These are phyloP conservation scores for Tulasnella sp. DNA, from an alignment of 768 basidiomycete species.

Conservation along the genomic window DNA sequence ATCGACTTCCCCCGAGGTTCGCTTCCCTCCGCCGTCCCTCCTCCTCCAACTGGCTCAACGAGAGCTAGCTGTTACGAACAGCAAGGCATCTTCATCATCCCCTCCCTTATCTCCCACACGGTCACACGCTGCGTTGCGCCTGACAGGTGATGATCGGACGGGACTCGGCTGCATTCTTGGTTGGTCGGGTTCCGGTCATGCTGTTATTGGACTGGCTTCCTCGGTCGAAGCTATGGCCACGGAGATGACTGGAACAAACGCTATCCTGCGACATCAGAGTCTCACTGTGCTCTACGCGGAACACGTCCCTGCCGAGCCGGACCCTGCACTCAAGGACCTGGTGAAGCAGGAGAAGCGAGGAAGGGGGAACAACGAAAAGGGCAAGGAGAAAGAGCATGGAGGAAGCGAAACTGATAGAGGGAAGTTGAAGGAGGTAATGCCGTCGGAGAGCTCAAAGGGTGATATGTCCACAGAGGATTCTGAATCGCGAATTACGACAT, in stretches of 20 bases:
- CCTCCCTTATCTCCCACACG: not conserved
- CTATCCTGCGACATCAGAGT: slow-evolving; percentile 50
- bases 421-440: not conserved
- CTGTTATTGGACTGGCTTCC: slow-evolving; percentile 38
- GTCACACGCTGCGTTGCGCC: slow-evolving; percentile 19
- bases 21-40: slow-evolving; percentile 38
- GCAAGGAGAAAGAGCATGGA: not conserved
- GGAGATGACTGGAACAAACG: slow-evolving; percentile 40
- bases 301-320: slow-evolving; percentile 24
- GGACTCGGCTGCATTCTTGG: slow-evolving; percentile 47
- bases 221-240: slow-evolving; percentile 28
- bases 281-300: slow-evolving; percentile 42
- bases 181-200: slow-evolving; percentile 46
- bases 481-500: not conserved
- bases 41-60: slow-evolving; percentile 43
- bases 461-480: not conserved
- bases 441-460: not conserved
- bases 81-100: too few species aligned
- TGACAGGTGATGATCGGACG: slow-evolving; percentile 48
- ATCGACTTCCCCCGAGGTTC: slow-evolving; percentile 45
- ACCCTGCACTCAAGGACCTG: not conserved
- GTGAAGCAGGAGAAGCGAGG: not conserved
- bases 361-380: not conserved
- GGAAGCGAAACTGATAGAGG: not conserved
- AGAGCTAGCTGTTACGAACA: slow-evolving; percentile 34